Evolutionary conservation across 805 yeast species (phyloP).

Genomic region (Ogataea wickerhamii): DNA sequence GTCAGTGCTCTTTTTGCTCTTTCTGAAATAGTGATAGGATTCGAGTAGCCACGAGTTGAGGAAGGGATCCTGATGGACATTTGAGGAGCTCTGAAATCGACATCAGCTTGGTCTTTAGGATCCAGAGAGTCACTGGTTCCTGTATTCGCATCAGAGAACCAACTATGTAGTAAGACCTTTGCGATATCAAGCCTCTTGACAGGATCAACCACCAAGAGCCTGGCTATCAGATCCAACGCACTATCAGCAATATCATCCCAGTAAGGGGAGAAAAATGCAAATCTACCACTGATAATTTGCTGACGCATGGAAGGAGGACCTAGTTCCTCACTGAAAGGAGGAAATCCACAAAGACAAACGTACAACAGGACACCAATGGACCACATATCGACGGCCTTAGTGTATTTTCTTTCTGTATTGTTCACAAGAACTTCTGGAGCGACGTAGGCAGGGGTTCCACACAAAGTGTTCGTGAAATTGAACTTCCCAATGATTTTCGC

Average conservation of each 20-base stretch:
- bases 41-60: conserved; percentile 23
- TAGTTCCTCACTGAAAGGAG: conserved; percentile 78
- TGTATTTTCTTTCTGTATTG: conserved; percentile 50
- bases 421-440: conserved; percentile 73
- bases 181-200: conserved; percentile 39
- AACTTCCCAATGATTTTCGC: conserved; percentile 68
- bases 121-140: neutral
- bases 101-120: neutral
- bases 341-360: conserved; percentile 79
- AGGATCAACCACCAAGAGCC: conserved; percentile 54
- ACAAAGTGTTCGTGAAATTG: conserved; percentile 70
- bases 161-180: conserved; percentile 39
- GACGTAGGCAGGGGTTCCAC: conserved; percentile 87
- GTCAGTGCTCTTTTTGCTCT: conserved; percentile 23
- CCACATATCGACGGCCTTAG: conserved; percentile 78
- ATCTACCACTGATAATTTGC: conserved; percentile 63
- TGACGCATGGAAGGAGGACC: conserved; percentile 79
- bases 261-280: conserved; percentile 74
- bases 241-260: conserved; percentile 71
- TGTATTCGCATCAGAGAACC: conserved; percentile 27
- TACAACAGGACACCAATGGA: conserved; percentile 75
- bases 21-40: conserved; percentile 27
- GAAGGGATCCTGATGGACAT: conserved; percentile 25
- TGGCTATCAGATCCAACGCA: conserved; percentile 62
- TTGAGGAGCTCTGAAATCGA: conserved; percentile 13